Conservation (phyloP, 352 stramenopile genomes). For the Phytophthora vignae region DNA sequence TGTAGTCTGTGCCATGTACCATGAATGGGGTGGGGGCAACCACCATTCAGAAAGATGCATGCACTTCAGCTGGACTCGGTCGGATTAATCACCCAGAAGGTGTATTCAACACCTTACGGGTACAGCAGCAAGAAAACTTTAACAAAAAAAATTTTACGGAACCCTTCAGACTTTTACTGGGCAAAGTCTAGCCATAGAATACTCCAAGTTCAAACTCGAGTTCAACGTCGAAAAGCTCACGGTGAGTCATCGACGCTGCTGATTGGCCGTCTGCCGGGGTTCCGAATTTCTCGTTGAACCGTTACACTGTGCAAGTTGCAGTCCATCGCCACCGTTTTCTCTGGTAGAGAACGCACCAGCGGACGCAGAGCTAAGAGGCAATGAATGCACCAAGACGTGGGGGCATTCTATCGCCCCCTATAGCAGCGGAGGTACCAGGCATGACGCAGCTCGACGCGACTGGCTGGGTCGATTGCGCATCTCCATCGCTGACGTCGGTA, state of each 20-base stretch:
- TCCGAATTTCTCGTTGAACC: slow-evolving; percentile 8
- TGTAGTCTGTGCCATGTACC: no score
- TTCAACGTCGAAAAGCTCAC: background rate
- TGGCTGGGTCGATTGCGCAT: slow-evolving; percentile 7
- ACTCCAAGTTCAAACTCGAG: no score
- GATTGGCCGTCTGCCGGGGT: background rate
- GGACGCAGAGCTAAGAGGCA: background rate
- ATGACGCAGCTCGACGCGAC: slow-evolving; percentile 17
- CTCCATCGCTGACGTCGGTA: slow-evolving; percentile 9
- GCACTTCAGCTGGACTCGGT: background rate
- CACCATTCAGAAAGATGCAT: no score
- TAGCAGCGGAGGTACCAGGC: background rate
- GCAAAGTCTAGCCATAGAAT: no score
- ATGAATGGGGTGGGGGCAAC: no score
- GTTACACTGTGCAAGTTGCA: slow-evolving; percentile 1
- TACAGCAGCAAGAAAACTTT: background rate
- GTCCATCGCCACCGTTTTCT: background rate
- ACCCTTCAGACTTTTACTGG: no score
- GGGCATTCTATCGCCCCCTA: background rate
- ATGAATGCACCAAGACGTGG: background rate
- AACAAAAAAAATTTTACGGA: background rate
- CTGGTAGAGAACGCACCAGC: background rate
- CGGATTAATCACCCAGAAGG: background rate
- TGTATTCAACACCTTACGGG: background rate
- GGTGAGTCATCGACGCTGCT: slow-evolving; percentile 5